Evolutionary conservation across 2,329 filamentous ascomycete species (phyloP).

Genomic region (Pseudomassariella vexata): DNA sequence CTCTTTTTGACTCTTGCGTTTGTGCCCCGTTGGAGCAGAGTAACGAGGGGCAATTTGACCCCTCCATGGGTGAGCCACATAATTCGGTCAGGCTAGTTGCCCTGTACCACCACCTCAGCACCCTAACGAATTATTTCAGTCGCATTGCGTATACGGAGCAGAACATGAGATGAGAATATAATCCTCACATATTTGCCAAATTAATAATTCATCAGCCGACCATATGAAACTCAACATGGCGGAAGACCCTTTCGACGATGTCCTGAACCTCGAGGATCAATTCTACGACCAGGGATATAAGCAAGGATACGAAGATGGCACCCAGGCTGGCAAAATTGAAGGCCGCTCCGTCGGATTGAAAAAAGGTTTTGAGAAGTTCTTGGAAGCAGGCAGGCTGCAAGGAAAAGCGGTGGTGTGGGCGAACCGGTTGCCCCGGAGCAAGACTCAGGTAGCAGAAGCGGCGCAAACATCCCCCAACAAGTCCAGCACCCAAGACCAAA

Average conservation of each 20-base stretch:
- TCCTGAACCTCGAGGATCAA: slow-evolving; percentile 55
- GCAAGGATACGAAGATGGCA: slow-evolving; percentile 70
- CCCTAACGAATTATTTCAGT: no score
- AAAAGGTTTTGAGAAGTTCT: slow-evolving; percentile 89
- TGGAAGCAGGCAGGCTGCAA: slow-evolving; percentile 72
- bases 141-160: no score
- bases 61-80: no score
- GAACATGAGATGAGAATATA: no score
- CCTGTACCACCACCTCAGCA: no score
- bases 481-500: neutral
- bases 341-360: slow-evolving; percentile 86
- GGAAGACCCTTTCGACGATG: slow-evolving; percentile 47
- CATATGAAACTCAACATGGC: slow-evolving; percentile 4
- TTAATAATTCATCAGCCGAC: no score
- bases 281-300: slow-evolving; percentile 82
- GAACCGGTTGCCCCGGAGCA: slow-evolving; percentile 40
- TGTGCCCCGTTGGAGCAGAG: no score
- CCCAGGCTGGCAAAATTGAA: slow-evolving; percentile 74
- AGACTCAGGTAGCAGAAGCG: slow-evolving; percentile 1
- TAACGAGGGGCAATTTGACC: no score
- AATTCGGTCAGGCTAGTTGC: no score
- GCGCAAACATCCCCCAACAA: slow-evolving; percentile 11
- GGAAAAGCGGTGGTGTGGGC: slow-evolving; percentile 81
- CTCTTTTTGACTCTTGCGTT: no score
- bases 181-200: no score